Evolutionary conservation across 768 basidiomycete species (phyloP).

Genomic region (Psilocybe subaeruginosa): DNA sequence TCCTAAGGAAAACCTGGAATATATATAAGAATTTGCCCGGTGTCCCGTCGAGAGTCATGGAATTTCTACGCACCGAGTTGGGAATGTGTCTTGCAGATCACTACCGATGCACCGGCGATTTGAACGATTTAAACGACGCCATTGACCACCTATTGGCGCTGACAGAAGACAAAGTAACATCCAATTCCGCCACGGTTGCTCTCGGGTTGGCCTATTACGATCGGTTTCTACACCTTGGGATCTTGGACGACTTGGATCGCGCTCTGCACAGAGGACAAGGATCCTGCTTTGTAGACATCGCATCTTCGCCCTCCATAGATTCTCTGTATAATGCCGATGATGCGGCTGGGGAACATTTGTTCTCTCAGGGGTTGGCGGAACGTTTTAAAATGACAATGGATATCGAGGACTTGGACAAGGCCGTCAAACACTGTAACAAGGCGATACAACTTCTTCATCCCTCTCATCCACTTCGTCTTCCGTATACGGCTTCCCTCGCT

Average conservation of each 20-base stretch:
- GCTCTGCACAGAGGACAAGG: not conserved
- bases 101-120: not conserved
- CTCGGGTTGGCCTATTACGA: slow-evolving; percentile 4
- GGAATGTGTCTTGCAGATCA: slow-evolving; percentile 2
- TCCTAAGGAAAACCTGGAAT: not conserved
- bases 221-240: slow-evolving; percentile 2
- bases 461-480: not conserved
- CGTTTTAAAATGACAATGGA: slow-evolving; percentile 6
- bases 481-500: not conserved
- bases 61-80: not conserved
- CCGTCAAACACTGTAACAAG: not conserved
- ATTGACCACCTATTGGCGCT: not conserved
- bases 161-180: not conserved
- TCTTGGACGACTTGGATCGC: slow-evolving; percentile 1
- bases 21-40: slow-evolving; percentile 2
- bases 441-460: not conserved
- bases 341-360: not conserved
- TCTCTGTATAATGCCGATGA: not conserved
- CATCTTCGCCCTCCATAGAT: too few species aligned
- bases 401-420: slow-evolving; percentile 1
- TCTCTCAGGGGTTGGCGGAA: not conserved
- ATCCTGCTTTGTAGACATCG: too few species aligned
- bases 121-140: not conserved
- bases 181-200: not conserved
- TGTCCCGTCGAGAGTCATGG: not conserved